A percentile compares a stretch with the other conserved stretches of the same genome.
phyloP scores from a whole-genome alignment of 345 rosid species.

The Ceriops tagal region DNA sequence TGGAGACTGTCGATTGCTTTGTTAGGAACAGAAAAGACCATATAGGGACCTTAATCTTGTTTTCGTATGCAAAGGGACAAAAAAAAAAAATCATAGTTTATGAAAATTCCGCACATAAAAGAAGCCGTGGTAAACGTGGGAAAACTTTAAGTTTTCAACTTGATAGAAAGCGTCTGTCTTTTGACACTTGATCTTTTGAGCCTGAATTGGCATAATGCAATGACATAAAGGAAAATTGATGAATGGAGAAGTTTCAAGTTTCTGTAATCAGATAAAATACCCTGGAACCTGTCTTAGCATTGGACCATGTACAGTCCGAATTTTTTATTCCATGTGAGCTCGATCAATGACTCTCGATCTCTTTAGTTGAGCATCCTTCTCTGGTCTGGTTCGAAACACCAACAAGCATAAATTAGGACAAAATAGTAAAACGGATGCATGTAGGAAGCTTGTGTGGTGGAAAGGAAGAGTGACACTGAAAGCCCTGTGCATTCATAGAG shows the following conservation, averaged over 20 bases:
- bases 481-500: background rate
- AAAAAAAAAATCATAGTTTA: background rate
- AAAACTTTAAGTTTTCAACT: background rate
- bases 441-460: background rate
- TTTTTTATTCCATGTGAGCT: conserved; percentile 17
- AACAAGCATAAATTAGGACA: background rate
- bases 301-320: background rate
- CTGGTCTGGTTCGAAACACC: conserved; percentile 20
- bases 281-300: background rate
- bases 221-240: background rate
- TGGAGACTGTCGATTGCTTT: background rate
- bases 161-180: background rate
- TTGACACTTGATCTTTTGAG: conserved; percentile 4
- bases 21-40: background rate
- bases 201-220: background rate
- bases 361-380: conserved; percentile 30
- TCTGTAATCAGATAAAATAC: background rate
- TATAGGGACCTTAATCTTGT: background rate
- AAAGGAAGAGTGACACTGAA: background rate
- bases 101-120: background rate
- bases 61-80: background rate
- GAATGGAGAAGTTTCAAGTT: conserved; percentile 9
- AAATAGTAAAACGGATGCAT: background rate
- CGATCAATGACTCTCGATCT: conserved; percentile 36
- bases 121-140: background rate